Conservation (phyloP, 306 rosid species). For the Acacia acuminata region DNA sequence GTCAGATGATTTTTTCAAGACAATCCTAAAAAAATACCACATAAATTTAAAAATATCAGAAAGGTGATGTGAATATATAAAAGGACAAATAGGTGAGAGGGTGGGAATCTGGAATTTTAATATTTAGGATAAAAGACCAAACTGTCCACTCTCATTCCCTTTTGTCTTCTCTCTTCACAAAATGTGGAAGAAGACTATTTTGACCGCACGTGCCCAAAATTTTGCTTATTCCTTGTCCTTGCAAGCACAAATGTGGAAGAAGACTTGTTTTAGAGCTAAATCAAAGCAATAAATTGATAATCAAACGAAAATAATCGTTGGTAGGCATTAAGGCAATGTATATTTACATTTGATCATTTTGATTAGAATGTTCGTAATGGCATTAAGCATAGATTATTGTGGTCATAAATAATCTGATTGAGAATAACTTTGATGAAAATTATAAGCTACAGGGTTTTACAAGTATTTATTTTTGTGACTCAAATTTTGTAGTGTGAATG, state of each 20-base stretch:
- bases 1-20: not conserved
- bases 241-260: constrained; percentile 66
- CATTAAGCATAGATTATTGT: not conserved
- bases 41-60: too few relatives aligned
- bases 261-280: constrained; percentile 11
- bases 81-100: too few relatives aligned
- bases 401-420: constrained; percentile 17
- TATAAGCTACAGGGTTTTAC: not conserved
- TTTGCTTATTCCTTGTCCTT: constrained; percentile 58
- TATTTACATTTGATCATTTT: not conserved
- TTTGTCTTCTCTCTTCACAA: constrained; percentile 8
- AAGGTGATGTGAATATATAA: too few relatives aligned
- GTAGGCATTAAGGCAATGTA: not conserved
- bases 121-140: too few relatives aligned
- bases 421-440: not conserved
- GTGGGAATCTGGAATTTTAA: too few relatives aligned
- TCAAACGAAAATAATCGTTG: not conserved
- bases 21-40: too few relatives aligned
- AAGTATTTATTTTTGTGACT: too few relatives aligned
- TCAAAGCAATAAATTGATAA: constrained; percentile 27
- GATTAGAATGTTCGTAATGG: not conserved
- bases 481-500: constrained; percentile 27
- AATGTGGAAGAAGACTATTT: constrained; percentile 54
- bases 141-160: too few relatives aligned
- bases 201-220: too few relatives aligned